Evolutionary conservation across 2,329 filamentous ascomycete genomes (phyloP).

Genomic region (Helminthosporium solani): DNA sequence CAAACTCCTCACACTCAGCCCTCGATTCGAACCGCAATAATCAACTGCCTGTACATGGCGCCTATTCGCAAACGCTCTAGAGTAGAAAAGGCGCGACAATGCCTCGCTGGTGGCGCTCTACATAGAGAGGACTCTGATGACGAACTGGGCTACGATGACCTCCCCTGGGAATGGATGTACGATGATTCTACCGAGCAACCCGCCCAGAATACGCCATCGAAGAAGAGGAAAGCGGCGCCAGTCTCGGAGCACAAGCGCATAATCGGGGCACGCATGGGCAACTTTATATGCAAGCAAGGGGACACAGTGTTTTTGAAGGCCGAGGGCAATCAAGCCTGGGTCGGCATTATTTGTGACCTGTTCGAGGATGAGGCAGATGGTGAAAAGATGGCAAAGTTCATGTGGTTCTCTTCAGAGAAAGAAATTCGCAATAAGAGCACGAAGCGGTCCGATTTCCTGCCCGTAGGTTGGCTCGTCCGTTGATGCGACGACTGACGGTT

Average conservation of each 20-base stretch:
- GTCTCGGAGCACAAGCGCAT: constrained; percentile 53
- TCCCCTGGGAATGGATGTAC: constrained; percentile 61
- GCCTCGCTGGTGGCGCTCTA: constrained; percentile 62
- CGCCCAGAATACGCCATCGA: constrained; percentile 29
- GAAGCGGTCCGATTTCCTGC: constrained; percentile 76
- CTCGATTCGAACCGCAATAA: constrained; percentile 19
- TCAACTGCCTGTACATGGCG: constrained; percentile 36
- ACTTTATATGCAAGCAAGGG: constrained; percentile 76
- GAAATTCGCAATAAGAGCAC: constrained; percentile 83
- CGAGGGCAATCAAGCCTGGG: constrained; percentile 88
- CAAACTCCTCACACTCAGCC: constrained; percentile 18
- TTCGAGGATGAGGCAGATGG: constrained; percentile 60
- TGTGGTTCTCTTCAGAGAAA: constrained; percentile 93
- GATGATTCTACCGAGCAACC: constrained; percentile 24
- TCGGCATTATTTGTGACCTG: constrained; percentile 85
- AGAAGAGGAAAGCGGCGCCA: constrained; percentile 34
- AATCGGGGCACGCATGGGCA: constrained; percentile 78
- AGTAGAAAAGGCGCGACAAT: constrained; percentile 50
- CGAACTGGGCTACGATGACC: constrained; percentile 63
- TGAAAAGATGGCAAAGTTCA: constrained; percentile 78
- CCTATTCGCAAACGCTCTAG: constrained; percentile 44
- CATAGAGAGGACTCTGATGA: constrained; percentile 81
- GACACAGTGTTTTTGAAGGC: constrained; percentile 86
- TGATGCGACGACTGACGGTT: constrained; percentile 7
- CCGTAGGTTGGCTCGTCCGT: constrained; percentile 48